Percentiles rank a stretch among this genome's conserved stretches.
Evolutionary conservation across 1,139 yeast genomes (phyloP).

Genomic region (Torulaspora pretoriensis): DNA sequence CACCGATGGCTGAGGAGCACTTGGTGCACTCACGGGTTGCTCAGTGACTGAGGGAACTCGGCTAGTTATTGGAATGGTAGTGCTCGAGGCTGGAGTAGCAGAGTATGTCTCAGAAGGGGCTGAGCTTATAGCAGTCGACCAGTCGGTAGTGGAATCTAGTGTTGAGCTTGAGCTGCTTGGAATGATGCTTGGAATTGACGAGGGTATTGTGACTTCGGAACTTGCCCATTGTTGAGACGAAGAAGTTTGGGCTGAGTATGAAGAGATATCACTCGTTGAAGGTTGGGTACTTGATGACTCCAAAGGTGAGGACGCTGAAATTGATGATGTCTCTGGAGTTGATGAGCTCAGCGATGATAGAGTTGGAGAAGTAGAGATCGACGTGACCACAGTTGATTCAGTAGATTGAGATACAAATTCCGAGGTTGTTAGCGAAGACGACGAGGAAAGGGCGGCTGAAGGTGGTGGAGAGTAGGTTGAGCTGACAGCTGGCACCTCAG

Average conservation of each 20-base stretch:
- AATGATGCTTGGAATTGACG: constrained; percentile 10
- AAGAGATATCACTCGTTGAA: constrained; percentile 3
- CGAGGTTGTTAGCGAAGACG: neutral
- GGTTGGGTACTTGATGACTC: constrained; percentile 5
- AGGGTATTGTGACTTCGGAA: constrained; percentile 9
- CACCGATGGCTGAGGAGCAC: constrained; percentile 6
- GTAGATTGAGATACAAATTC: neutral
- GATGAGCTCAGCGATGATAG: constrained; percentile 1
- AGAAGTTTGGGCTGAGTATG: neutral
- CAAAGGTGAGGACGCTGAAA: constrained; percentile 9
- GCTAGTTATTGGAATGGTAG: neutral
- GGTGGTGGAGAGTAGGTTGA: neutral
- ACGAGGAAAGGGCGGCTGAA: no score
- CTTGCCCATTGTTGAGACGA: constrained; percentile 8
- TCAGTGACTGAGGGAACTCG: constrained; percentile 1
- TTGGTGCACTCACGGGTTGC: neutral
- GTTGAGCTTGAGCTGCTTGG: constrained; percentile 4
- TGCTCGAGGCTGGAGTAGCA: neutral
- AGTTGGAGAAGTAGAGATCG: neutral
- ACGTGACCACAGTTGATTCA: neutral
- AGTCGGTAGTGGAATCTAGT: constrained; percentile 18
- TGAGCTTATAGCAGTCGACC: neutral
- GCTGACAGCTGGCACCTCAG: neutral
- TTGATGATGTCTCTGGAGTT: neutral
- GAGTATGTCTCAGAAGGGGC: constrained; percentile 16